These are phyloP conservation scores for Pleurotus citrinopileatus DNA, from an alignment of 768 basidiomycete species.

Conservation along the genomic window DNA sequence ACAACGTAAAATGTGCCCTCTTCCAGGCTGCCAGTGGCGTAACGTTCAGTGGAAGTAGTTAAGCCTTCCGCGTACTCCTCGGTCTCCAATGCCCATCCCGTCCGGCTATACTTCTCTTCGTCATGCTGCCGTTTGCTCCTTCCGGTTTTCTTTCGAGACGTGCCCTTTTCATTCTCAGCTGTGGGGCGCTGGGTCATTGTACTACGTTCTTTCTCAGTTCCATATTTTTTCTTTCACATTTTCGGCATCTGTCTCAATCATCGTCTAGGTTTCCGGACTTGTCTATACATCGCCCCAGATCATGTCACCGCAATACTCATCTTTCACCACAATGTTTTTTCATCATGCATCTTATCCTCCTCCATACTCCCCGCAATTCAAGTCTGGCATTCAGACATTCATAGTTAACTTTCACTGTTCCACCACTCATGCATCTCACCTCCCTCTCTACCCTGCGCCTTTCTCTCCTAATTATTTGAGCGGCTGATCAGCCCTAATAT, in stretches of 20 bases:
- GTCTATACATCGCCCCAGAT: not conserved
- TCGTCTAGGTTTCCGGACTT: not conserved
- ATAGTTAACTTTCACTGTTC: too few relatives aligned
- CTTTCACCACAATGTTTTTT: too few relatives aligned
- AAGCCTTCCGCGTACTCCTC: not conserved
- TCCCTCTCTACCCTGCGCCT: too few relatives aligned
- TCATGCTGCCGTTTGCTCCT: not conserved
- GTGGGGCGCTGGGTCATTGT: not conserved
- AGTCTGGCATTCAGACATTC: too few relatives aligned
- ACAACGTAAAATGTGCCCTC: slow-evolving; percentile 48
- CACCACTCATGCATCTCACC: too few relatives aligned
- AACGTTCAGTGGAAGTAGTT: slow-evolving; percentile 10
- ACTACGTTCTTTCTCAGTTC: too few relatives aligned
- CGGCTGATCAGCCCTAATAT: too few relatives aligned
- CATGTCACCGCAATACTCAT: not conserved
- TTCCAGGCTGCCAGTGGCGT: slow-evolving; percentile 40
- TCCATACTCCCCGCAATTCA: too few relatives aligned
- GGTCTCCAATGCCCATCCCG: not conserved
- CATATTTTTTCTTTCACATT: not conserved
- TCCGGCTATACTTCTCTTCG: not conserved
- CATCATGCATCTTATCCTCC: too few relatives aligned
- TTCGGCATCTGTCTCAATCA: not conserved
- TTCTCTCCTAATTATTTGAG: too few relatives aligned
- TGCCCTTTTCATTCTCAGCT: not conserved
- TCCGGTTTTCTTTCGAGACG: not conserved